Percentiles rank a stretch among this genome's conserved stretches.
Evolutionary conservation across 352 stramenopile genomes (phyloP).

Genomic region (Phytopythium delawarense): DNA sequence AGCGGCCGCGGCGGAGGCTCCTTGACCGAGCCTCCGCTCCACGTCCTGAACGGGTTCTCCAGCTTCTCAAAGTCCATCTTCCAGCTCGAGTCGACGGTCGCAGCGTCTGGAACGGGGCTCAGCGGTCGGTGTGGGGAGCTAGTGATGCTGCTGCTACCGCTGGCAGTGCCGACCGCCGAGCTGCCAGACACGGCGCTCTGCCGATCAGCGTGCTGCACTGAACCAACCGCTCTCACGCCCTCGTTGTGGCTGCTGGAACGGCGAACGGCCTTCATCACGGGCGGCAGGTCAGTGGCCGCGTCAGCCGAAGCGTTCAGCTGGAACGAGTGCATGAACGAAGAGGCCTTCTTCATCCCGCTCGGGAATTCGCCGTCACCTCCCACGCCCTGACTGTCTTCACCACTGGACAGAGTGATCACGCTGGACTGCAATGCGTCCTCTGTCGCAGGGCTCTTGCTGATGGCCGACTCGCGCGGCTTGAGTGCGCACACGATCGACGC

Average conservation of each 20-base stretch:
- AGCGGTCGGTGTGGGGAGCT: slow-evolving; percentile 16
- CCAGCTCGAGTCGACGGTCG: slow-evolving; percentile 18
- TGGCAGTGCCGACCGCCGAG: not conserved
- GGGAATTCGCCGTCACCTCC: not conserved
- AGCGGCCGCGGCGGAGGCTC: slow-evolving; percentile 37
- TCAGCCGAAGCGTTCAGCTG: slow-evolving; percentile 24
- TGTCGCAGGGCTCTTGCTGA: not conserved
- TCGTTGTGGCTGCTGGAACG: slow-evolving; percentile 70
- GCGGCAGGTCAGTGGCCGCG: slow-evolving; percentile 25
- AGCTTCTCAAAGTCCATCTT: slow-evolving; percentile 70
- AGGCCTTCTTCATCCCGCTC: slow-evolving; percentile 10
- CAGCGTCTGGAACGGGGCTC: slow-evolving; percentile 13
- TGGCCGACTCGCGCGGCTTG: slow-evolving; percentile 21
- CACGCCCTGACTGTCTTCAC: not conserved
- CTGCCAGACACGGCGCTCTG: not conserved
- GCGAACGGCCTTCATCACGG: slow-evolving; percentile 41
- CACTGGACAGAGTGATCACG: not conserved
- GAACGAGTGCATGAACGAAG: slow-evolving; percentile 33
- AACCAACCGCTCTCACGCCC: not conserved
- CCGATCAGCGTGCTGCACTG: not conserved
- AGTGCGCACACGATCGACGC: slow-evolving; percentile 78
- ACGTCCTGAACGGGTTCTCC: slow-evolving; percentile 75
- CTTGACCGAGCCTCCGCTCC: slow-evolving; percentile 38
- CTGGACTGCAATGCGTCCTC: not conserved
- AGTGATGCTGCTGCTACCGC: slow-evolving; percentile 5